Base-by-base conservation (phyloP, 2,329 filamentous ascomycete genomes). In the Xylaria sp. region DNA sequence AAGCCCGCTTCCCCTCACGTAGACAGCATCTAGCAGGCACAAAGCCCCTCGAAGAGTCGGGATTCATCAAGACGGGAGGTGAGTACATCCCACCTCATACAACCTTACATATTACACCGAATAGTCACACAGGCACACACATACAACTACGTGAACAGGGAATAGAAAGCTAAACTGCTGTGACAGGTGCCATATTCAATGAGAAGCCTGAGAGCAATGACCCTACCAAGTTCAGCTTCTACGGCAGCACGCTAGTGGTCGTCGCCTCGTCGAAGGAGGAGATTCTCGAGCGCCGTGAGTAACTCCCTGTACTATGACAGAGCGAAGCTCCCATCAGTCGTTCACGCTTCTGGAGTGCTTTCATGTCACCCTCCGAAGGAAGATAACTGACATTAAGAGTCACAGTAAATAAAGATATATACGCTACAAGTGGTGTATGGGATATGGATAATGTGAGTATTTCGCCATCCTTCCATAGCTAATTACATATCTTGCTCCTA, bases 391-490 rank as follows among this genome's bases (percentile, higher is more conserved):
- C 49, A 25, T 51, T 4, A 14, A n/a, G 15, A 6, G 2, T 35
- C 2, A 9, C 33, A 51, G 49, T 97, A 49, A 85, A 84, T 75
- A 82, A 85, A 51, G 93, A 97, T 78, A 80, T 93, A 9, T 97
- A 96, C 78, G 81, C 83, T 9, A 83, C 78, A 63, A 82, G 77
- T 45, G 91, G 88, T 0, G 92, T 96, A 8, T 97, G 93, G 93
- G 92, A 97, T 80, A 73, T 90, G 61, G 84, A 88, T 37, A 90
- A 90, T 70, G 86, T 86, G 65, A 71, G 75, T 72, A 5, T 45
- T 42, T n/a, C 11, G 7, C 42, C 43, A 46, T 58, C 28, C 46
- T 43, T 57, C 21, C 25, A 52, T 57, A 12, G 12, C 43, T 61
- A 56, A 31, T 5, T 31, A 31, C 28, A 4, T 31, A 31, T 31